Evolutionary conservation across 257 asterid genomes (phyloP).

Genomic region (Solanum sejunctum): DNA sequence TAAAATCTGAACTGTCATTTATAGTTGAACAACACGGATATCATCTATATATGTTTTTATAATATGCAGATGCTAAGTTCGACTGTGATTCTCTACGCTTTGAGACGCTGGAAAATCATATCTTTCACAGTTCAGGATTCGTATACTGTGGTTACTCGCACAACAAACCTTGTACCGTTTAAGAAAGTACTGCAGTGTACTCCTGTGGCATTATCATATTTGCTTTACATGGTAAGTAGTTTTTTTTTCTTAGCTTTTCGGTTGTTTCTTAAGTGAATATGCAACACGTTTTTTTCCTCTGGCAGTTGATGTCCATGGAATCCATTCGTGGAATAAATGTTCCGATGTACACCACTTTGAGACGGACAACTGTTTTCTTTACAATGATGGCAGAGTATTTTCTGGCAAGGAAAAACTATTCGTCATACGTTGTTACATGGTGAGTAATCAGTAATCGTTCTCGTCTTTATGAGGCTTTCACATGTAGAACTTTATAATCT

Average conservation of each 20-base stretch:
- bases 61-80: constrained; percentile 8
- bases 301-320: constrained; percentile 15
- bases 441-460: background rate
- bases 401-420: background rate
- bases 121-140: constrained; percentile 5
- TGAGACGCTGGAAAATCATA: constrained; percentile 3
- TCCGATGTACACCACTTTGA: constrained; percentile 14
- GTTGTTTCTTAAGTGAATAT: background rate
- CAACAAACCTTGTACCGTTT: background rate
- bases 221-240: constrained; percentile 15
- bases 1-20: background rate
- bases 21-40: background rate
- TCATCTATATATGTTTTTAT: background rate
- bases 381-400: constrained; percentile 13
- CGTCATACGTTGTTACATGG: constrained; percentile 4
- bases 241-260: background rate
- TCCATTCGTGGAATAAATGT: constrained; percentile 9
- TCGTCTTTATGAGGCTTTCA: background rate
- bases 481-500: background rate
- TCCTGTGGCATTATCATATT: constrained; percentile 10
- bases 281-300: background rate
- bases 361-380: constrained; percentile 10
- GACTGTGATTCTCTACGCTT: constrained; percentile 3
- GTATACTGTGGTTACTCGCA: background rate
- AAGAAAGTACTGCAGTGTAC: background rate